A percentile compares a stretch with the other conserved stretches of the same genome.
Conservation (phyloP, 2,329 filamentous ascomycete genomes). For the Fusarium nanum region DNA sequence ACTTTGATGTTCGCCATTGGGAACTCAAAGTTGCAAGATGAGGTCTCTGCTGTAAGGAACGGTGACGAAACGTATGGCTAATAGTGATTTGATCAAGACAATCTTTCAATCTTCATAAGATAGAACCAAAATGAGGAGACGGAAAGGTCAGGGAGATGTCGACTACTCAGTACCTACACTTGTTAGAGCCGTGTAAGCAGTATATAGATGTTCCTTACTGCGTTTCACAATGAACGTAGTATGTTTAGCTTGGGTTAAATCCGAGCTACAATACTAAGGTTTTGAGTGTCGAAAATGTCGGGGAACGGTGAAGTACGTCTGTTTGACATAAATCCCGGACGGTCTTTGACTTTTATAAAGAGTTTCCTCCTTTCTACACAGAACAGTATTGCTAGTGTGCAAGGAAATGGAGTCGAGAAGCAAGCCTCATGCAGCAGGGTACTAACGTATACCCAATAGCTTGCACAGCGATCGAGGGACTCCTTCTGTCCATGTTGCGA, state of each 20-base stretch:
- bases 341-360: slow-evolving; percentile 1
- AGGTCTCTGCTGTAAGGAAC: not conserved
- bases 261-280: not conserved
- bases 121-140: not conserved
- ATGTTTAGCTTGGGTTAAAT: not conserved
- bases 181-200: not conserved
- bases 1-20: slow-evolving; percentile 66
- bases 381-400: not conserved
- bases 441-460: not conserved
- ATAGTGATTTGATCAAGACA: not conserved
- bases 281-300: not conserved
- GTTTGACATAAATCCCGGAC: not conserved
- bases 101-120: not conserved
- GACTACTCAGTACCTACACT: not conserved
- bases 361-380: not conserved
- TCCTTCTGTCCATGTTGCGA: slow-evolving; percentile 29
- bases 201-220: not conserved
- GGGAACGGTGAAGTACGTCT: not conserved
- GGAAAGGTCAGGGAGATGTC: not conserved
- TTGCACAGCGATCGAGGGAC: not conserved
- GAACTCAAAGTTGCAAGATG: slow-evolving; percentile 1
- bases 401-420: not conserved
- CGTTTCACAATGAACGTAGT: not conserved
- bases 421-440: not conserved
- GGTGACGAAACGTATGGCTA: not conserved